Evolutionary conservation across 768 basidiomycete genomes (phyloP).

Genomic region (Cyclocybe aegerita): DNA sequence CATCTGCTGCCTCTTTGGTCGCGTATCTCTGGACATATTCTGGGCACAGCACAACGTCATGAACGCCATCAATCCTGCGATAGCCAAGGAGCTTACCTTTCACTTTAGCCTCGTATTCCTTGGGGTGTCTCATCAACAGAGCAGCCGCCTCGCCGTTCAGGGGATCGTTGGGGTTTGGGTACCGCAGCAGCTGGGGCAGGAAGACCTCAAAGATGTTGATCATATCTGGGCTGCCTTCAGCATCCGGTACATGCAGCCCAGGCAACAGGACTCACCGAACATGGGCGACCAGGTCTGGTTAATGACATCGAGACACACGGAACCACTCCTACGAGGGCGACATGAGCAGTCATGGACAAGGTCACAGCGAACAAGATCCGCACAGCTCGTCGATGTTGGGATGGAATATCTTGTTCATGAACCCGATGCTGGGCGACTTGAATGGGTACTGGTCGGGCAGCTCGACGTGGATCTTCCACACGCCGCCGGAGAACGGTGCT

Average conservation of each 20-base stretch:
- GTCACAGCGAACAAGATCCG: constrained; percentile 29
- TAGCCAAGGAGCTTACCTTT: constrained; percentile 57
- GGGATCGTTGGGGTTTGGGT: constrained; percentile 98
- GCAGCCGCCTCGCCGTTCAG: constrained; percentile 98
- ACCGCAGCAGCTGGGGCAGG: constrained; percentile 93
- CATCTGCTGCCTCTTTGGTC: constrained; percentile 86
- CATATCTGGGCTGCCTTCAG: constrained; percentile 65
- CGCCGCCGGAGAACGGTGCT: constrained; percentile 97
- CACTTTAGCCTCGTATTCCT: constrained; percentile 92
- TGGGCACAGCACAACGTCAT: constrained; percentile 26
- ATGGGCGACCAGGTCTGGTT: constrained; percentile 99
- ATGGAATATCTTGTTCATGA: constrained; percentile 99
- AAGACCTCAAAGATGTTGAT: constrained; percentile 99
- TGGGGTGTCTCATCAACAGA: constrained; percentile 94
- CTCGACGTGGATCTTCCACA: constrained; percentile 99
- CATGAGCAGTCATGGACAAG: constrained; percentile 1
- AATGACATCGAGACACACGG: constrained; percentile 97
- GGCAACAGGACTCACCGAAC: constrained; percentile 71
- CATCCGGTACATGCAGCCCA: not conserved
- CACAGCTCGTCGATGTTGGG: constrained; percentile 99
- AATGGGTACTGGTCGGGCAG: constrained; percentile 98
- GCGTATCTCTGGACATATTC: constrained; percentile 97
- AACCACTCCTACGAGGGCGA: constrained; percentile 71
- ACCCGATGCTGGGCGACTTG: constrained; percentile 98
- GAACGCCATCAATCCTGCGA: not conserved